Conservation (phyloP, 768 basidiomycete species). For the Gymnopilus dilepis region DNA sequence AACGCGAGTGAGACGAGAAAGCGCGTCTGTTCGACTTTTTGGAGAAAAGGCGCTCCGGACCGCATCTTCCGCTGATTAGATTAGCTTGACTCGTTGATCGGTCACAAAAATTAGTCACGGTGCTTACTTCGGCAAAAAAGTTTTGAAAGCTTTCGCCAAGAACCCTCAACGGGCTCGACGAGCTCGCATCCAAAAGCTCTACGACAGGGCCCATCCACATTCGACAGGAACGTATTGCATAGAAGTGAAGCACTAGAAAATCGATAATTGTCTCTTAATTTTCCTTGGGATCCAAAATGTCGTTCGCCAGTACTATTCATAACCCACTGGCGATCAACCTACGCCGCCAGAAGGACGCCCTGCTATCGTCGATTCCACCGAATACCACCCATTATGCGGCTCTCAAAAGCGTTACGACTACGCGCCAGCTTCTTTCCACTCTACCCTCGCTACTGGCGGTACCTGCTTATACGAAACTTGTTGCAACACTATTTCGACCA, state of each 20-base stretch:
- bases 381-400: conserved; percentile 43
- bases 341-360: conserved; percentile 51
- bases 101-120: conserved; percentile 4
- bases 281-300: conserved; percentile 27
- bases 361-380: conserved; percentile 51
- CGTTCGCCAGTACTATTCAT: conserved; percentile 39
- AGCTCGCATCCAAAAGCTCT: neutral
- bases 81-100: neutral
- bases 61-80: neutral
- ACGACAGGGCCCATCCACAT: no score
- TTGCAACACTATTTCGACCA: conserved; percentile 76
- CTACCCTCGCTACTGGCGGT: conserved; percentile 65
- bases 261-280: conserved; percentile 4
- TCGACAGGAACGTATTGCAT: neutral
- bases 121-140: conserved; percentile 2
- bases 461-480: conserved; percentile 63
- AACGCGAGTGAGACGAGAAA: neutral
- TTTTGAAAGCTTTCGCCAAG: conserved; percentile 3
- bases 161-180: conserved; percentile 2
- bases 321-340: conserved; percentile 69
- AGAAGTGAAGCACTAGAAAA: conserved; percentile 5
- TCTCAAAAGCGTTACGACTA: conserved; percentile 45
- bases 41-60: neutral
- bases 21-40: neutral
- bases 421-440: conserved; percentile 49